Evolutionary conservation across 139 green algal genomes (phyloP).

Genomic region (Asterochloris sp.): DNA sequence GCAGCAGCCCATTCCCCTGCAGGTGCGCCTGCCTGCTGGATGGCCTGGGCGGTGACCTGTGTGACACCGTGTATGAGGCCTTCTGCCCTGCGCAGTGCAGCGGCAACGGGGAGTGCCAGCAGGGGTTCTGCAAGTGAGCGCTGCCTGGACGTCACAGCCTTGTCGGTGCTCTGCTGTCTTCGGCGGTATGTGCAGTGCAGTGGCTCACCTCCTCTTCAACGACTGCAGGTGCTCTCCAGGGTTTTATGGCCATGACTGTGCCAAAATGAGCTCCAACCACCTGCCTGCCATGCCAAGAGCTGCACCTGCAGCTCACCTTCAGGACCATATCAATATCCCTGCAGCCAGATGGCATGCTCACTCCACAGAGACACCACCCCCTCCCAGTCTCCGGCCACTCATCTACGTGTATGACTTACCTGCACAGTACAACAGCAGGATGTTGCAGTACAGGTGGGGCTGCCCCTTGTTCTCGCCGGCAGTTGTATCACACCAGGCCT

Average conservation of each 20-base stretch:
- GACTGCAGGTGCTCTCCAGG: conserved; percentile 32
- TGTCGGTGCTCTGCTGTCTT: no score
- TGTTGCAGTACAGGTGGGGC: conserved; percentile 46
- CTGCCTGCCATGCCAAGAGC: no score
- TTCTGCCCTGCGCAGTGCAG: conserved; percentile 52
- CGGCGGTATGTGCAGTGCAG: no score
- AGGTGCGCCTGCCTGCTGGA: conserved; percentile 26
- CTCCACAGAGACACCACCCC: no score
- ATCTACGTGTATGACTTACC: conserved; percentile 56
- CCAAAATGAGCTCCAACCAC: not conserved
- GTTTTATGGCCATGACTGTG: conserved; percentile 63
- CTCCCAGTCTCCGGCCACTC: conserved; percentile 13
- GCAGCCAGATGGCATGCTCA: no score
- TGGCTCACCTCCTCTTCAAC: no score
- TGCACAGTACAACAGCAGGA: conserved; percentile 33
- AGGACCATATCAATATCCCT: no score
- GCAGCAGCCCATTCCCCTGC: not conserved
- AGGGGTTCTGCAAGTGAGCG: conserved; percentile 48
- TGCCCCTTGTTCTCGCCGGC: no score
- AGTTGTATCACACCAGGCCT: no score
- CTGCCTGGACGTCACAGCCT: no score
- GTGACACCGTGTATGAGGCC: conserved; percentile 28
- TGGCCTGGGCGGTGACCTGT: conserved; percentile 25
- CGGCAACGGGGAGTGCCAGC: conserved; percentile 44
- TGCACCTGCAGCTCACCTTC: no score